Evolutionary conservation across 441 rosid genomes (phyloP), one percentile per base, ranked within the genome.

Genomic region (Jatropha podagrica): DNA sequence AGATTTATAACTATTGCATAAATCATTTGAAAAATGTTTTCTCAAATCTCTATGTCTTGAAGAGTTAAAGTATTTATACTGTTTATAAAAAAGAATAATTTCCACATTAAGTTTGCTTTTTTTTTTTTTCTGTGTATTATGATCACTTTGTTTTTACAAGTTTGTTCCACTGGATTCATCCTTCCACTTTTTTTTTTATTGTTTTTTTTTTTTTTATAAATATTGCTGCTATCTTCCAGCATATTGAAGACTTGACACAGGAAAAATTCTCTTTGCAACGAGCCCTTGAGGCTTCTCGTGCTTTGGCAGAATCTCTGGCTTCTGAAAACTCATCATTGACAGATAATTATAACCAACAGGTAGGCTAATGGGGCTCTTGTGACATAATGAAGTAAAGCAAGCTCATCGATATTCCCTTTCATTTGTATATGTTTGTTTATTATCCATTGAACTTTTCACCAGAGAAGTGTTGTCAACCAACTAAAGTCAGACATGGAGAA

Each of bases 401-500:
- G 2, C 32, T 32, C 32, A 32, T 32, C 1, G 32, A 32, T 32
- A 32, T 32, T 32, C 32, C 32, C 32, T 51, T 18, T 44, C 38
- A 58, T 72, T 13, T 46, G 17, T 72, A 61, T 44, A 73, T 74
- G 58, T 68, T 41, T 71, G 2, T 5, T 54, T 55, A 17, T 56
- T 46, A 7, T 42, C 64, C n/a, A 3, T 71, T 64, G 48, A 59
- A 80, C 59, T 79, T 73, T 80, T 69, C 63, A 70, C 60, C 89
- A 93, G 99, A 89, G 99, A 90, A 83, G 90, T 81, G 82, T 83
- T 85, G 94, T 94, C 83, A 91, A 94, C 89, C 96, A 90, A 85
- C 89, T 96, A 65, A 96, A 96, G 80, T 91, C 85, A 74, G 97
- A 96, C 75, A 90, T 92, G 92, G 97, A 88, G 81, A 84, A 76